Base-by-base conservation (phyloP, 1,284 basidiomycete species). In the Sporisorium reilianum region DNA sequence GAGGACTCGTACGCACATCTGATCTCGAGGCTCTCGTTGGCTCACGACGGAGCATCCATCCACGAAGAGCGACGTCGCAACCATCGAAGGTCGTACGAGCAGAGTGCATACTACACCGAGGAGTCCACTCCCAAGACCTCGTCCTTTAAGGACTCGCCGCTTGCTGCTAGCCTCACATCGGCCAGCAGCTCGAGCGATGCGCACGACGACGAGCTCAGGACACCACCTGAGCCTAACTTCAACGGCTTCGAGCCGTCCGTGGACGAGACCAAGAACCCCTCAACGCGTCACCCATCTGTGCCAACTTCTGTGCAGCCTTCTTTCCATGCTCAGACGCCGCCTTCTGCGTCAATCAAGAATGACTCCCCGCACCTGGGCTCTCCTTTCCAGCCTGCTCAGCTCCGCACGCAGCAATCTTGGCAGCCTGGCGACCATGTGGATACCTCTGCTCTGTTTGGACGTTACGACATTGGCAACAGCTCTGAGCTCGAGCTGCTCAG, bases 221-320 rank as follows among this genome's bases (percentile, higher is more conserved):
- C 71, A n/a, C 71, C 71, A 1, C 71, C 71, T n/a, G 65, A 74
- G 25, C 51, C 71, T 16, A 51, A 34, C 38, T 60, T 49, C n/a
- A 61, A 53, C 5, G 38, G 53, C 0, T 67, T 71, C 23, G 60
- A 59, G 18, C 22, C 44, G 12, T 42, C 58, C 0, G 8, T 28
- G 2, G 50, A 52, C 12, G 25, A 25, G n/a, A 26, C n/a, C 12
- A 23, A 30, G 25, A n/a, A 26, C 20, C 22, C 22, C n/a, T 34
- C 30, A 14, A 20, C 20, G 20, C 38, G n/a, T 42, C 26, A 23
- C 11, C n/a, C 52, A 22, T 28, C 50, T 6, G 25, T 12, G 8
- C 50, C 23, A 2, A n/a, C 23, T 18, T n/a, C 12, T 20, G 36
- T n/a, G 14, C 50, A 40, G 14, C 18, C 36, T 1, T 5, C 48